A percentile compares a stretch with the other conserved stretches of the same genome.
phyloP scores from a whole-genome alignment of 2,329 filamentous ascomycete genomes.

The Penicillium brevicompactum region DNA sequence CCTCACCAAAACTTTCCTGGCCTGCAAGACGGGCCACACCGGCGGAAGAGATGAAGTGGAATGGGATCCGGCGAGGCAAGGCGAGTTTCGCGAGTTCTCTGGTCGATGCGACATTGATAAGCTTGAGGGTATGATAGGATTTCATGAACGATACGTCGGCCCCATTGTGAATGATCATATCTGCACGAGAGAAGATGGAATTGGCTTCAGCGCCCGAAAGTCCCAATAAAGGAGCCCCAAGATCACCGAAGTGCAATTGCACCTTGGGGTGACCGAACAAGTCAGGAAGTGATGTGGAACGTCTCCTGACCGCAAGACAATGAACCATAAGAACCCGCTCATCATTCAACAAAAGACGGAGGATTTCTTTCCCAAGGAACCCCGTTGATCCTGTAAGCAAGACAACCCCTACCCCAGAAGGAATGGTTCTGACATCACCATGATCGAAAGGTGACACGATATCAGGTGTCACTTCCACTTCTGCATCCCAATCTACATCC shows the following conservation, averaged over 20 bases:
- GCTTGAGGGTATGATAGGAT: constrained; percentile 30
- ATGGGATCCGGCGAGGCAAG: constrained; percentile 23
- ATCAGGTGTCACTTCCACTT: constrained; percentile 7
- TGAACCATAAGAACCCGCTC: constrained; percentile 9
- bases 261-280: constrained; percentile 19
- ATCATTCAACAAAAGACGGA: constrained; percentile 15
- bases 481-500: constrained; percentile 17
- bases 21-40: constrained; percentile 19
- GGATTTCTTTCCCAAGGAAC: constrained; percentile 23
- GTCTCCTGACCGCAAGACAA: constrained; percentile 21
- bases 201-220: constrained; percentile 12
- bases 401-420: constrained; percentile 4
- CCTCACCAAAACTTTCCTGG: constrained; percentile 16
- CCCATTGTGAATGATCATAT: constrained; percentile 28
- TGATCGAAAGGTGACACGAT: not conserved
- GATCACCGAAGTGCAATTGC: constrained; percentile 14
- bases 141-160: constrained; percentile 34
- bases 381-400: constrained; percentile 22
- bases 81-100: constrained; percentile 28
- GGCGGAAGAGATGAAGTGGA: constrained; percentile 35
- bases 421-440: not conserved
- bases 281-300: not conserved
- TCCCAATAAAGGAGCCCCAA: constrained; percentile 15
- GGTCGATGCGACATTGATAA: constrained; percentile 30
- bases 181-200: constrained; percentile 21